Evolutionary conservation across 306 rosid species (phyloP), one percentile per base, ranked within the genome.

Genomic region (Bauhinia variegata): DNA sequence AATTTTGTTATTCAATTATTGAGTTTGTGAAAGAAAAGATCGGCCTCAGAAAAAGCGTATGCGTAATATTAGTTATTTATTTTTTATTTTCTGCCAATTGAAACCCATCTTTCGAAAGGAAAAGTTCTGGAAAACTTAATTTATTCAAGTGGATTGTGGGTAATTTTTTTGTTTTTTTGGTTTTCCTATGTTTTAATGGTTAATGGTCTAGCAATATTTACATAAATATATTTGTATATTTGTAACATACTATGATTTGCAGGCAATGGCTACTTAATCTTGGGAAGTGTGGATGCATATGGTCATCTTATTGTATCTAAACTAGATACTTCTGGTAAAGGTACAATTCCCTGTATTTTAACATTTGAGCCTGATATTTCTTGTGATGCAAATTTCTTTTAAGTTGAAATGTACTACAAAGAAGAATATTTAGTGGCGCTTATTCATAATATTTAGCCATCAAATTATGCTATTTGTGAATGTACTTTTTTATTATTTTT

Each of bases 281-380:
- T 92, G 84, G 97, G 97, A 78, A 89, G 89, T 68, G 97, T 92
- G 50, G 97, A 92, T 82, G 82, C 95, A 8, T 85, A 80, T 47
- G 97, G 98, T 41, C 92, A 87, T 72, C 91, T 89, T 48, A 87
- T 92, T 73, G 96, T 92, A 48, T 89, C 98, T 54, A 89, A 89
- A 82, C 68, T 87, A 54, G 92, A 87, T 51, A 67, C 84, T 5
- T 65, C 81, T 67, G 86, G 95, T 65, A 51, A 71, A 78, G 98
- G 95, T 92, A 77, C 53, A 39, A 33, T 61, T 50, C 70, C 23
- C 34, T 38, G 60, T 62, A 43, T 41, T 54, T 11, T 57, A 48
- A 37, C 23, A 33, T 68, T 19, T 54, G 33, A 34, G 72, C 58
- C 47, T 63, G 67, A n/a, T 31, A 7, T 67, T 54, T 48, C 28